Conservation (phyloP, 2,329 filamentous ascomycete genomes). For the Fusarium nisikadoi region DNA sequence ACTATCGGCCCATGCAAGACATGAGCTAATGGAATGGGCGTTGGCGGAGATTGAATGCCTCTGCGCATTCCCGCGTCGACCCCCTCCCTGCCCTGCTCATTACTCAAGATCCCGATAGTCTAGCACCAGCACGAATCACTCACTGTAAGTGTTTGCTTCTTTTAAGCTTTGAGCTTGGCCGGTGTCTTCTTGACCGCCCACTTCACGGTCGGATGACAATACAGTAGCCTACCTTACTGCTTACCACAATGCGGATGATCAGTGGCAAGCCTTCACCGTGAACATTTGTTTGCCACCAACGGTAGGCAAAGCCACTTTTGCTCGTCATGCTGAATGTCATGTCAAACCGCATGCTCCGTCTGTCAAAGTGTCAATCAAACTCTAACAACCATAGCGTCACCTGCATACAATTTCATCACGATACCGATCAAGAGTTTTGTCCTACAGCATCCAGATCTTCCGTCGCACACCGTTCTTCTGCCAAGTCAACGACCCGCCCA, state of each 20-base stretch:
- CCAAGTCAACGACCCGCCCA: not conserved
- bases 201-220: not conserved
- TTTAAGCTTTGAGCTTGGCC: not conserved
- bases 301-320: not conserved
- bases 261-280: not conserved
- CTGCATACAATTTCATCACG: not conserved
- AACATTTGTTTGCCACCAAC: not conserved
- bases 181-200: not conserved
- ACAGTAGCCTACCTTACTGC: not conserved
- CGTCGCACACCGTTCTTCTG: conserved; percentile 21
- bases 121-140: conserved; percentile 8
- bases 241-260: not conserved
- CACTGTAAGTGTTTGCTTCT: not conserved
- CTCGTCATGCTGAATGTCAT: not conserved
- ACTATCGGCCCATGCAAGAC: conserved; percentile 1
- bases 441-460: not conserved
- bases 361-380: conserved; percentile 25
- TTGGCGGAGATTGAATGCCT: conserved; percentile 25
- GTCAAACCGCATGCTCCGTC: not conserved
- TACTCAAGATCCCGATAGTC: conserved; percentile 5
- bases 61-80: conserved; percentile 13
- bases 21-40: conserved; percentile 17
- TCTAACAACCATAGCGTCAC: not conserved
- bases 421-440: not conserved
- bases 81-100: not conserved